Evolutionary conservation across 2,329 filamentous ascomycete species (phyloP).

Genomic region (Remersonia thermophila): DNA sequence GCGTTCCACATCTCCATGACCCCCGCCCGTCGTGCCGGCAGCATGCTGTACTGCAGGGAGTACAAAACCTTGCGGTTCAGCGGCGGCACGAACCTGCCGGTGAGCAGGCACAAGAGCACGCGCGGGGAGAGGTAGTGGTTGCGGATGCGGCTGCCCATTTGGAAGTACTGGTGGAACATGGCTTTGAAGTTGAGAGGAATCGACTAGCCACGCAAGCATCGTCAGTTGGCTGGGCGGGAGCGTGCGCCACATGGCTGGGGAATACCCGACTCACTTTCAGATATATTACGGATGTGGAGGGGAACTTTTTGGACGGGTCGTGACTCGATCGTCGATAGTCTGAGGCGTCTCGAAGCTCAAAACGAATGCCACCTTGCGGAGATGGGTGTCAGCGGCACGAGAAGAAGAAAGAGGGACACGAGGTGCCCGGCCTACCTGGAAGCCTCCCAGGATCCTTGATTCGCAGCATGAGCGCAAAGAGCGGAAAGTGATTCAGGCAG

Average conservation of each 20-base stretch:
- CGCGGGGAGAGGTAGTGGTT: conserved; percentile 89
- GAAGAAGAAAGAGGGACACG: too few relatives aligned
- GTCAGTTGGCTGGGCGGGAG: conserved; percentile 3
- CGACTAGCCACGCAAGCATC: conserved; percentile 41
- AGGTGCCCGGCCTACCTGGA: conserved; percentile 46
- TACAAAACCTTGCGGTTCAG: conserved; percentile 93
- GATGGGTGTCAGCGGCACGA: conserved; percentile 9
- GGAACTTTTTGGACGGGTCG: conserved; percentile 30
- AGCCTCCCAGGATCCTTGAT: conserved; percentile 85
- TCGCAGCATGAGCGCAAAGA: conserved; percentile 92
- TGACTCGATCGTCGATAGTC: conserved; percentile 32
- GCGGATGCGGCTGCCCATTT: conserved; percentile 79
- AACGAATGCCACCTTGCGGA: conserved; percentile 63
- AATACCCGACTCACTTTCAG: conserved; percentile 74
- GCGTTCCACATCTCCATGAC: conserved; percentile 78
- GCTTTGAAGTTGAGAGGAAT: conserved; percentile 80
- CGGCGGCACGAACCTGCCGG: conserved; percentile 85
- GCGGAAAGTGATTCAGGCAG: conserved; percentile 90
- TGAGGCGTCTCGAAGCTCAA: conserved; percentile 71
- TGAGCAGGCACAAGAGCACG: conserved; percentile 77
- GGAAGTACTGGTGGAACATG: conserved; percentile 96
- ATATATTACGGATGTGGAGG: conserved; percentile 69
- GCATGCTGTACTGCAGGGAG: conserved; percentile 94
- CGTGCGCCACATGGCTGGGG: too few relatives aligned
- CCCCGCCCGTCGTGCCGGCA: conserved; percentile 68